Base-by-base conservation (phyloP, 2,329 filamentous ascomycete species). In the Fusarium equiseti region DNA sequence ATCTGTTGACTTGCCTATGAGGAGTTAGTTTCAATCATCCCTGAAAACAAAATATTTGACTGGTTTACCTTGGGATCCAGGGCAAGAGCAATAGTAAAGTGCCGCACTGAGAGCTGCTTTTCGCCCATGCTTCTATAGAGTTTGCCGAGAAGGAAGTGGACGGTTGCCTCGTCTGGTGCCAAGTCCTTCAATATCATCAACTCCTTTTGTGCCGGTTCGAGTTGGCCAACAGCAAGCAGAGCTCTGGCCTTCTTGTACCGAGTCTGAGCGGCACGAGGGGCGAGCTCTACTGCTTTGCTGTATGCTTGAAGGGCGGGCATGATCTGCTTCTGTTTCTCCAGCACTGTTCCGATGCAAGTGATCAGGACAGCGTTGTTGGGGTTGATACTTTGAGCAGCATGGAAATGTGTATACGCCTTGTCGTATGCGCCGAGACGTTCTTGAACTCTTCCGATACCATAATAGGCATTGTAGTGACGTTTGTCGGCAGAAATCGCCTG, bases 381-480 rank as follows among this genome's bases (percentile, higher is more conserved):
- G 76, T 99, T 98, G 81, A 99, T 97, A 44, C 87, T 85, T 15
- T 93, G 91, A 3, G 96, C 96, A 22, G 93, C 92, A 64, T 93
- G 89, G 84, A 97, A 99, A 82, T 99, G 95, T 62, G 91, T 90
- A 76, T 97, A 93, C 3, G 96, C 95, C 78, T 96, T 93, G 67
- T 97, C 93, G 74, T 93, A 95, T 79, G 94, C 95, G 76, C 94
- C 95, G 75, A 97, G 88, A 77, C 95, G 95, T 80, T 97, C 93
- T 76, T 95, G 96, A 3, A 97, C 94, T 64, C 88, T 86, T 31
- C 89, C 90, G 60, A 92, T 90, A 72, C 96, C 96, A 79, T 98
- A 99, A 88, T 97, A 98, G n/a, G 95, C 96, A 77, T 98, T 97
- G 83, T 98, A 99, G 78, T 98, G 95, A 22, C 95, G 90, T 59